A percentile compares a stretch with the other conserved stretches of the same genome.
Evolutionary conservation across 768 basidiomycete species (phyloP).

Genomic region (Leccinellum albellum): DNA sequence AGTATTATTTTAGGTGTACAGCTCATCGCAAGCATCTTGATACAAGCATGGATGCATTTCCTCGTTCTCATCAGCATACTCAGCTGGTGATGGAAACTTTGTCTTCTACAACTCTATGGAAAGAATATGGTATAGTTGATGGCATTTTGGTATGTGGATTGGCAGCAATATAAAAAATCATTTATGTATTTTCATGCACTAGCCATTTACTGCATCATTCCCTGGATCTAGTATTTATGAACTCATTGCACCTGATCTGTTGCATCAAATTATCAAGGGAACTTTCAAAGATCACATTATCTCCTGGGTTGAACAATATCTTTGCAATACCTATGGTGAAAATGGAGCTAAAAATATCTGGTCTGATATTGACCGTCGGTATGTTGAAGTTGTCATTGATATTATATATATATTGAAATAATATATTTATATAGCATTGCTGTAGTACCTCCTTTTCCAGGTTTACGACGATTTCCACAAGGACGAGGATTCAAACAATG

Average conservation of each 20-base stretch:
- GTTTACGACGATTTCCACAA: background rate
- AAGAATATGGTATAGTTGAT: no score
- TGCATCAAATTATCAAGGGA: conserved; percentile 1
- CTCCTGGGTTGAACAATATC: background rate
- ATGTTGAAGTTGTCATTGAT: no score
- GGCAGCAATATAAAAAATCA: background rate
- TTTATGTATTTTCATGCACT: background rate
- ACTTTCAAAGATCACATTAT: background rate
- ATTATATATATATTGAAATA: background rate
- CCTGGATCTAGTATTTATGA: background rate
- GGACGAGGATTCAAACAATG: background rate
- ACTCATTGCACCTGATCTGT: background rate
- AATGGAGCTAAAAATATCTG: no score
- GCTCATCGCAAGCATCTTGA: background rate
- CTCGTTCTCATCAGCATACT: no score
- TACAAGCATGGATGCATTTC: no score
- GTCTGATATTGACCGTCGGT: background rate
- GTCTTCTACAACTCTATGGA: no score
- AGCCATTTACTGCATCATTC: background rate
- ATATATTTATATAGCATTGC: background rate
- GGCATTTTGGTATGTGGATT: background rate
- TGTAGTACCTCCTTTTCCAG: background rate
- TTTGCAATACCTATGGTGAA: no score
- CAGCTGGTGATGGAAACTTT: no score
- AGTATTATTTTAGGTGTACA: no score